Base-by-base conservation (phyloP, 352 stramenopile species). In the Globisporangium acanthophoron region DNA sequence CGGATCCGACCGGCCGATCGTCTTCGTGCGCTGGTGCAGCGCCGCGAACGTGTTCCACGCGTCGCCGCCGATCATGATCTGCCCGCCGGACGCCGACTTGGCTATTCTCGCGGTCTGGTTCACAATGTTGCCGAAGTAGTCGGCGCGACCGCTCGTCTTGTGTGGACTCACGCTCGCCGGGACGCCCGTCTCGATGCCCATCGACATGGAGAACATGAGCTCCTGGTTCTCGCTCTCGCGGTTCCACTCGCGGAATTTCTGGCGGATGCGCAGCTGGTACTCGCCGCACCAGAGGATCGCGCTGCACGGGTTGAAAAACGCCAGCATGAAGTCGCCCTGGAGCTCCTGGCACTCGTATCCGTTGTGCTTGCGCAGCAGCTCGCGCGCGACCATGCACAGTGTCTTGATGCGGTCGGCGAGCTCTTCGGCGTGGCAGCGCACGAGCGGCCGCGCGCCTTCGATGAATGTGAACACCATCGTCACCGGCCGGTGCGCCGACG, bases 391-490 rank as follows among this genome's bases (percentile, higher is more conserved):
- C 53, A 82, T 80, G 67, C 85, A 94, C 40, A 94, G 72, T 18
- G 69, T 85, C 66, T 95, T 95, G 52, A 95, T 90, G 0, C 86
- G 81, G 51, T 91, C 83, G 13, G 85, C 83, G 29, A 95, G 76
- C 44, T 90, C 78, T 65, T 95, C 82, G 0, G 86, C 86, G 56
- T 95, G 81, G 54, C 71, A 88, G 7, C 85, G 81, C 62, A 95
- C 84, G 12, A 95, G 74, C 9, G 83, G 82, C 1, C 84, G 78
- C 45, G 84, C 83, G 18, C 83, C 83, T 79, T 95, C 86, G 35
- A 95, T 94, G 56, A 94, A 95, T 16, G 86, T 95, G 49, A 95
- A 95, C 24, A 95, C 86, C 83, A 95, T 94, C 7, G 84, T 94
- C 21, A 95, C 76, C 13, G 80, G 78, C 15, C 86, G 85, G 15